Evolutionary conservation across 257 asterid species (phyloP).

Genomic region (Salvia hispanica): DNA sequence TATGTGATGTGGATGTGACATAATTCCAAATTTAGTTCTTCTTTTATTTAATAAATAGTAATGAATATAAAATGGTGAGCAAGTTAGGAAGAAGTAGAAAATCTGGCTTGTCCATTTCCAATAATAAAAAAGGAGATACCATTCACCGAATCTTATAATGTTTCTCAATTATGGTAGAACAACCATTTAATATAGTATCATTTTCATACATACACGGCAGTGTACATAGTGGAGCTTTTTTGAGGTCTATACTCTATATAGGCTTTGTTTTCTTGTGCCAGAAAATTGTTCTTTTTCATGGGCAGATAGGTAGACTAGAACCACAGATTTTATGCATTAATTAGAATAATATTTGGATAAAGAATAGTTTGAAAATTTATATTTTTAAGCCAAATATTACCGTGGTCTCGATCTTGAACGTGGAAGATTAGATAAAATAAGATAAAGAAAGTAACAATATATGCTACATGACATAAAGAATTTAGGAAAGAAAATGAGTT

Average conservation of each 20-base stretch:
- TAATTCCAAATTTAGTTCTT: too few relatives aligned
- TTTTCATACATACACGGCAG: background rate
- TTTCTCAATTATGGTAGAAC: slow-evolving; percentile 22
- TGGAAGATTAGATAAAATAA: background rate
- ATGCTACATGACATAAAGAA: too few relatives aligned
- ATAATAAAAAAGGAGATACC: slow-evolving; percentile 15
- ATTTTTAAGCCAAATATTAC: background rate
- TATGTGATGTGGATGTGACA: too few relatives aligned
- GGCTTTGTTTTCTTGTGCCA: background rate
- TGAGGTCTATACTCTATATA: background rate
- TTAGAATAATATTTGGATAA: background rate
- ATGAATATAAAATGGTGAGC: slow-evolving; percentile 9
- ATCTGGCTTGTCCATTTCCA: background rate
- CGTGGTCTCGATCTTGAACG: background rate
- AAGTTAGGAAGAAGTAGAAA: slow-evolving; percentile 20
- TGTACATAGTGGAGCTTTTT: slow-evolving; percentile 12
- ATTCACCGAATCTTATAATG: slow-evolving; percentile 17
- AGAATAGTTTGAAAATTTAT: background rate
- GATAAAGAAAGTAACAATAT: background rate
- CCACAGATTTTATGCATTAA: background rate
- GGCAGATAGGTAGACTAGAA: background rate
- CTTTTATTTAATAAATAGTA: too few relatives aligned
- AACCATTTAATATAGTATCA: slow-evolving; percentile 1
- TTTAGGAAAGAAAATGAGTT: too few relatives aligned
- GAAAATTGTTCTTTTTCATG: slow-evolving; percentile 1